Evolutionary conservation across 306 rosid genomes (phyloP).

Genomic region (Dalbergia cultrata): DNA sequence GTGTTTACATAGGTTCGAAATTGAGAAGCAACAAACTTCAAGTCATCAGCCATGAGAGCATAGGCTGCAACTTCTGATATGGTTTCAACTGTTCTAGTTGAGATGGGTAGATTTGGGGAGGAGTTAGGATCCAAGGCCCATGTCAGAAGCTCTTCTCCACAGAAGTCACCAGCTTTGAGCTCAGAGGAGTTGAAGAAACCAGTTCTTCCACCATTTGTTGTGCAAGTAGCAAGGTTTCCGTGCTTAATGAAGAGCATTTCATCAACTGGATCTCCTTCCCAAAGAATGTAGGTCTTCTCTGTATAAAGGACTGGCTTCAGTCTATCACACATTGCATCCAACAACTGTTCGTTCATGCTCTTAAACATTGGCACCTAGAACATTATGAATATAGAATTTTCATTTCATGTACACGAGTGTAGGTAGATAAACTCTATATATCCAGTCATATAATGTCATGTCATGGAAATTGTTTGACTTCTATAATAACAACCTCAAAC

Average conservation of each 20-base stretch:
- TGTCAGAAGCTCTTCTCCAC: slow-evolving; percentile 95
- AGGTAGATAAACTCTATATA: background rate
- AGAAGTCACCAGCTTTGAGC: slow-evolving; percentile 85
- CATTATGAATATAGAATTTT: background rate
- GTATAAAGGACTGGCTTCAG: slow-evolving; percentile 84
- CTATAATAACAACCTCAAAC: too few species aligned
- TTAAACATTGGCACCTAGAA: slow-evolving; percentile 79
- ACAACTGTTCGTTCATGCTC: slow-evolving; percentile 70
- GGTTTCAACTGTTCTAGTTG: slow-evolving; percentile 78
- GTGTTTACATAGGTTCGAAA: slow-evolving; percentile 71
- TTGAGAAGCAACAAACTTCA: slow-evolving; percentile 77
- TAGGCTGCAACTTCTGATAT: slow-evolving; percentile 88
- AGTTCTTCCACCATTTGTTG: slow-evolving; percentile 79
- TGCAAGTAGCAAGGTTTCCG: slow-evolving; percentile 65
- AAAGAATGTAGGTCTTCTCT: slow-evolving; percentile 62
- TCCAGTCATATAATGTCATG: background rate
- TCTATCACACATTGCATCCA: slow-evolving; percentile 79
- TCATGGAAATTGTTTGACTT: background rate
- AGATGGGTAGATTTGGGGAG: slow-evolving; percentile 73
- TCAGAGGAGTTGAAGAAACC: slow-evolving; percentile 66
- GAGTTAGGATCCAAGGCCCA: slow-evolving; percentile 89
- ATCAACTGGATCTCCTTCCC: slow-evolving; percentile 95
- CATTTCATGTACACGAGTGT: background rate
- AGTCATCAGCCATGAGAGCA: slow-evolving; percentile 78
- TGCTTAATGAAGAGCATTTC: slow-evolving; percentile 90